Evolutionary conservation across 2,329 filamentous ascomycete genomes (phyloP).

Genomic region (Anisogramma anomala): DNA sequence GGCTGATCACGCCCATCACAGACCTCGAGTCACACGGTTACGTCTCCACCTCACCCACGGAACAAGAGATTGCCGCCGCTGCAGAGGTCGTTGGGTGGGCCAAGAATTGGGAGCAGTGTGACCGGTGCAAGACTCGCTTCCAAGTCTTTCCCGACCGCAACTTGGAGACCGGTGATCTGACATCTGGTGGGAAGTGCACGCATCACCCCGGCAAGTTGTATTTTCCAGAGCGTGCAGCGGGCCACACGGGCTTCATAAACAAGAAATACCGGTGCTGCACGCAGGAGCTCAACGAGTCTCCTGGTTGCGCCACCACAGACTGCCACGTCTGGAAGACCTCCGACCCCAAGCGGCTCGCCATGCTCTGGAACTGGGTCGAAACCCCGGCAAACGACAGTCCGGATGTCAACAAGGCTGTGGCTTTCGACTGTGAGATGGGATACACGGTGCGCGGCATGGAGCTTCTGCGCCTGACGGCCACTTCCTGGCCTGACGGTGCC

Average conservation of each 20-base stretch:
- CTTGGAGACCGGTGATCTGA: slow-evolving; percentile 61
- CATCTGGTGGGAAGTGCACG: slow-evolving; percentile 64
- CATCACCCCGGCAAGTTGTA: slow-evolving; percentile 69
- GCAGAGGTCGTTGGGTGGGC: slow-evolving; percentile 52
- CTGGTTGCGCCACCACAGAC: slow-evolving; percentile 59
- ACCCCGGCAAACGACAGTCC: slow-evolving; percentile 57
- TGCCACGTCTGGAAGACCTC: slow-evolving; percentile 83
- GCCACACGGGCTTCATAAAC: slow-evolving; percentile 44
- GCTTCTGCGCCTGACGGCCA: slow-evolving; percentile 77
- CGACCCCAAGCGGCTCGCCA: slow-evolving; percentile 63
- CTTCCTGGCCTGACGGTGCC: slow-evolving; percentile 71
- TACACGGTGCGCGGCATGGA: slow-evolving; percentile 85
- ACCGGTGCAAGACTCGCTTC: slow-evolving; percentile 76
- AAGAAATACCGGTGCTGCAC: slow-evolving; percentile 70
- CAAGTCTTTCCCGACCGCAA: slow-evolving; percentile 84
- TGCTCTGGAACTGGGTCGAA: slow-evolving; percentile 64
- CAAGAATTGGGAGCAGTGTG: slow-evolving; percentile 76
- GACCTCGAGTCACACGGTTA: slow-evolving; percentile 63
- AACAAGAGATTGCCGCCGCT: slow-evolving; percentile 55
- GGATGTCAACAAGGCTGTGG: slow-evolving; percentile 51
- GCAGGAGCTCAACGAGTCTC: slow-evolving; percentile 56
- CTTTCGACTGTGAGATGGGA: slow-evolving; percentile 96
- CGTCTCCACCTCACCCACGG: slow-evolving; percentile 54
- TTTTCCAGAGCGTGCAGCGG: slow-evolving; percentile 43
- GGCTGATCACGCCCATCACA: slow-evolving; percentile 52